Evolutionary conservation across 108 stramenopile species (phyloP).

Genomic region (Nitzschia sp.): DNA sequence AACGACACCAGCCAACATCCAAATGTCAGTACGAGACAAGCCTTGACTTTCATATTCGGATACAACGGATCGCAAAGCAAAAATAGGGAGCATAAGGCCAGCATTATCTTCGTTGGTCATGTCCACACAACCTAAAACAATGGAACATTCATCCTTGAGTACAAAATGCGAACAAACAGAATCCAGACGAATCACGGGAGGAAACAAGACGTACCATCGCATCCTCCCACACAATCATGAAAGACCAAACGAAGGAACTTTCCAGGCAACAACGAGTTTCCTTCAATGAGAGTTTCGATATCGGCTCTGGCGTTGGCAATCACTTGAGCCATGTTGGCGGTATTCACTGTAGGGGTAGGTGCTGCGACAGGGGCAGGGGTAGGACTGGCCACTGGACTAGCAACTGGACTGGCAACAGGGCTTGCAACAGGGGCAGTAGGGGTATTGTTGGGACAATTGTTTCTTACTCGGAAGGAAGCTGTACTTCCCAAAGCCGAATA

Average conservation of each 20-base stretch:
- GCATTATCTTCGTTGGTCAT: conserved; percentile 41
- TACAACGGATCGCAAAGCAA: conserved; percentile 40
- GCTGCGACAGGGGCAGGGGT: not conserved
- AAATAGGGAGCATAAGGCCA: conserved; percentile 44
- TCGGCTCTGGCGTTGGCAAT: conserved; percentile 6
- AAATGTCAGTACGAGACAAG: conserved; percentile 54
- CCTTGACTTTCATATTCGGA: conserved; percentile 19
- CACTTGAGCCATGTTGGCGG: not conserved
- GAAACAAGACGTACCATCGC: conserved; percentile 19
- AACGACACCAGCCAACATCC: conserved; percentile 48
- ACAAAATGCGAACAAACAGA: too few species aligned
- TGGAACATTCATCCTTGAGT: not conserved
- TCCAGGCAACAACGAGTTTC: conserved; percentile 9
- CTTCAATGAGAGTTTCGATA: conserved; percentile 8
- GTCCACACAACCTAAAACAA: conserved; percentile 46
- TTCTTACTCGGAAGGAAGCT: not conserved
- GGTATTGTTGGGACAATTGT: not conserved
- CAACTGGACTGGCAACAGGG: not conserved
- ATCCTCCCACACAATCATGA: conserved; percentile 59
- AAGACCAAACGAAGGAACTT: conserved; percentile 52
- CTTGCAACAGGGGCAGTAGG: not conserved
- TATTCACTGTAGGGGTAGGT: not conserved
- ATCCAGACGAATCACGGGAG: too few species aligned
- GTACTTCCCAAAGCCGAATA: not conserved
- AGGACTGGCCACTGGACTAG: not conserved